These are phyloP conservation scores for Ogataea hybrid DNA, from an alignment of 1,139 yeast genomes.

Conservation along the genomic window DNA sequence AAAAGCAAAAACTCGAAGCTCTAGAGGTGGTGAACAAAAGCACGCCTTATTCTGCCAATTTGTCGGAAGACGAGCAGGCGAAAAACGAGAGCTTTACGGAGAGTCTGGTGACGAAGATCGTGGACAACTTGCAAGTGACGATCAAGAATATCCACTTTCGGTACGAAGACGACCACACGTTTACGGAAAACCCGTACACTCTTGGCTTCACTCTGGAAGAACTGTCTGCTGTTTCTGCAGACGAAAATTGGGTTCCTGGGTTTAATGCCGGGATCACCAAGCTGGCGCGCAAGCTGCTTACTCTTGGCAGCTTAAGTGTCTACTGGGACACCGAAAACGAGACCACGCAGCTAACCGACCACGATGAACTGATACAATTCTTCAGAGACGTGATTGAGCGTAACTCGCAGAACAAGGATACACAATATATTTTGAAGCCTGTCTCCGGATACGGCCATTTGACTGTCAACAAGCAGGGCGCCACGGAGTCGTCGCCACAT, in stretches of 20 bases:
- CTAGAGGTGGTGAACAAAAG: too few relatives aligned
- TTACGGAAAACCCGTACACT: constrained; percentile 73
- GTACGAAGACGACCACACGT: constrained; percentile 73
- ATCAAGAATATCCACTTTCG: too few relatives aligned
- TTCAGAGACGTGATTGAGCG: constrained; percentile 36
- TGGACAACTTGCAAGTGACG: too few relatives aligned
- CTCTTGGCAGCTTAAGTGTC: constrained; percentile 69
- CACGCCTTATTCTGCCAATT: too few relatives aligned
- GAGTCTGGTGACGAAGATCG: too few relatives aligned
- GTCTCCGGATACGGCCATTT: too few relatives aligned
- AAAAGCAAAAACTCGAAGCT: too few relatives aligned
- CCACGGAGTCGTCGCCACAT: too few relatives aligned
- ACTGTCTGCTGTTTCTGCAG: constrained; percentile 88
- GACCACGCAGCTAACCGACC: constrained; percentile 47
- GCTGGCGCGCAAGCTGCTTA: constrained; percentile 74
- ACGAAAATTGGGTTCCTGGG: constrained; percentile 79
- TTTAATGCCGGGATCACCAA: constrained; percentile 72
- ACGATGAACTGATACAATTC: constrained; percentile 41
- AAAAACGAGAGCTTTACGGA: too few relatives aligned
- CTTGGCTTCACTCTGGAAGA: constrained; percentile 83
- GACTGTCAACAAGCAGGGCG: too few relatives aligned
- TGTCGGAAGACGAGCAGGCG: too few relatives aligned
- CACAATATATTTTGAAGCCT: constrained; percentile 79
- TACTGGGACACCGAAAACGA: constrained; percentile 80
- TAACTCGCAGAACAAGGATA: constrained; percentile 34